Conservation (phyloP, 2,329 filamentous ascomycete species). For the Dothideomycetes sp. region DNA sequence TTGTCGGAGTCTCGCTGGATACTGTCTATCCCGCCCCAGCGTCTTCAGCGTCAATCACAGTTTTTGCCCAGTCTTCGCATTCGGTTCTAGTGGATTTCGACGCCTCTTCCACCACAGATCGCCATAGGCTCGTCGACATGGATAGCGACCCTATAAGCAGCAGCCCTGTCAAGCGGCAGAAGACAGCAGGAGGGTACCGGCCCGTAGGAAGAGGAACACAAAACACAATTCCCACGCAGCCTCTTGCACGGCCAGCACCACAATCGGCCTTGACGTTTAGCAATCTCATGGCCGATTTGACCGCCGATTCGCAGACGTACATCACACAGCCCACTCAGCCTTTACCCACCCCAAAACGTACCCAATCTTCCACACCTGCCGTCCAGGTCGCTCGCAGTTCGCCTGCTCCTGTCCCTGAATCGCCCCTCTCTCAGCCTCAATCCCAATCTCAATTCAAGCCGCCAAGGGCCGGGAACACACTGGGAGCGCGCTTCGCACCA, state of each 20-base stretch:
- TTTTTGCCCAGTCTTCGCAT: too few relatives aligned
- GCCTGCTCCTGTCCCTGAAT: conserved; percentile 46
- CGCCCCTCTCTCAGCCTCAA: conserved; percentile 24
- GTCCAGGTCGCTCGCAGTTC: conserved; percentile 89
- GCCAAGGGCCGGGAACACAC: conserved; percentile 28
- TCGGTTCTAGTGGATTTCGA: too few relatives aligned
- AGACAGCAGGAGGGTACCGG: conserved; percentile 23
- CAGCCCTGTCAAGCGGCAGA: conserved; percentile 28
- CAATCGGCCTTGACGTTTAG: conserved; percentile 15
- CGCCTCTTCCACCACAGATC: too few relatives aligned
- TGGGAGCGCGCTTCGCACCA: conserved; percentile 62
- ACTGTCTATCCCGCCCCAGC: too few relatives aligned
- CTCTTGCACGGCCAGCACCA: conserved; percentile 13
- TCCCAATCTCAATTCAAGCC: conserved; percentile 10
- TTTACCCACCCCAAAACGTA: conserved; percentile 33
- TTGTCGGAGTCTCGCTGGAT: too few relatives aligned
- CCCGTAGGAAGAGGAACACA: conserved; percentile 31
- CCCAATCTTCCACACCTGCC: conserved; percentile 20
- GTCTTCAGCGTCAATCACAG: too few relatives aligned
- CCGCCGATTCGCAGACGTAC: conserved; percentile 8
- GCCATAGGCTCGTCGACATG: too few relatives aligned
- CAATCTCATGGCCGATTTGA: conserved; percentile 11
- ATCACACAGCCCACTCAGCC: conserved; percentile 54
- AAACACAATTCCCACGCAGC: conserved; percentile 20
- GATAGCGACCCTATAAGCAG: conserved; percentile 27